Conservation (phyloP, 768 basidiomycete genomes). For the Kwoniella sp. region DNA sequence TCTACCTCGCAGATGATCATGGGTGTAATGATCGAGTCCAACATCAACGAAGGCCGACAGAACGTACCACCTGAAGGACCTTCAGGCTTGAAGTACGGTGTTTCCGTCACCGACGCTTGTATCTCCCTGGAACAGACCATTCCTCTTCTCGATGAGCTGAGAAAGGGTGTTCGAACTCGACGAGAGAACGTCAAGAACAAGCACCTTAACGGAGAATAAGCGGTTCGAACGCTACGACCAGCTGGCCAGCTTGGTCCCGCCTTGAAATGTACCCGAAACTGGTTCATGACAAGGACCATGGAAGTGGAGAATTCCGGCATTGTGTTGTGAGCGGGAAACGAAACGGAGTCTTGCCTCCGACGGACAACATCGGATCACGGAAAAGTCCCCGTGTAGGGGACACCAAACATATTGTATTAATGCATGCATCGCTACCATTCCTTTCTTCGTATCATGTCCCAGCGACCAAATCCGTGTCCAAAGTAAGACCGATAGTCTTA, state of each 20-base stretch:
- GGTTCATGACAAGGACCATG: no score
- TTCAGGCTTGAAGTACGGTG: conserved; percentile 57
- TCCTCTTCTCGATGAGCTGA: conserved; percentile 75
- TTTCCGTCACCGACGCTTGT: conserved; percentile 56
- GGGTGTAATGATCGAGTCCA: conserved; percentile 96
- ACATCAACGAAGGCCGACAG: conserved; percentile 88
- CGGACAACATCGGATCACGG: neutral
- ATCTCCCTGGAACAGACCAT: conserved; percentile 61
- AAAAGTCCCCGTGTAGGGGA: conserved; percentile 1
- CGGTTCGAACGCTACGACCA: no score
- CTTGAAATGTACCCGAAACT: no score
- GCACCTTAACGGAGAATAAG: conserved; percentile 28
- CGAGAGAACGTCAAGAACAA: conserved; percentile 51
- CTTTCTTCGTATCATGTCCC: neutral
- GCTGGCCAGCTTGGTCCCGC: no score
- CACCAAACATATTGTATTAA: neutral
- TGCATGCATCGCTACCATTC: neutral
- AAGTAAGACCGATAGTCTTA: no score
- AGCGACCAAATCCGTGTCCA: no score
- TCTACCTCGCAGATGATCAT: conserved; percentile 65
- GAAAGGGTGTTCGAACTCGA: conserved; percentile 83
- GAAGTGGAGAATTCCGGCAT: no score
- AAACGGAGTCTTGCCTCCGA: neutral
- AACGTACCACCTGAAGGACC: conserved; percentile 76
- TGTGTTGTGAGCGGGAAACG: no score